Evolutionary conservation across 192 early-diverging fungal species (phyloP), one percentile per base, ranked within the genome.

Genomic region (Chytriomyces hyalinus): DNA sequence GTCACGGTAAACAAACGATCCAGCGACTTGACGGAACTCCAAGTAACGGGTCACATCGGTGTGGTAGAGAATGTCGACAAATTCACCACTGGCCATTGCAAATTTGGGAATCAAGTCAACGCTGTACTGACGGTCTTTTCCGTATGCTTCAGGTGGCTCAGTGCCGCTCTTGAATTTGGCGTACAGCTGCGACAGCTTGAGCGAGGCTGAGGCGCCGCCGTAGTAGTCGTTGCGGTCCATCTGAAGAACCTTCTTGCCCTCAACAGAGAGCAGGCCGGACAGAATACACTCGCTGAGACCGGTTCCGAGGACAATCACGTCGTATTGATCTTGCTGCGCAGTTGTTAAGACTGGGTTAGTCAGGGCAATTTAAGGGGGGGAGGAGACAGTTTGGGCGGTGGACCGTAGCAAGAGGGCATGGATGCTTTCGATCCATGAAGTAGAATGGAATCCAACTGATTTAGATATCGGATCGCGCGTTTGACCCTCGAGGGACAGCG

Each of bases 81-180:
- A 94, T 82, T 97, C 97, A 67, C 95, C 82, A 69, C 87, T 96
- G 75, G 95, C 96, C 97, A 99, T 98, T 87, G 97, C 94, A 85
- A 99, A 99, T 88, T 99, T 99, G 75, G 98, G 98, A 61, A 99
- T 97, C 78, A 98, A 86, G 84, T 99, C 98, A 65, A 99, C 91
- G 85, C 94, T 95, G 86, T 92, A 99, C 85, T 98, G 96, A 65
- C 96, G 79, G 79, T 90, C 89, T 36, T 81, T 81, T 93, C 92
- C 61, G 95, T 92, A 84, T 94, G 95, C 83, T 91, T 94, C 75
- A 72, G 78, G 76, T 5, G 78, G 75, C 9, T 17, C 24, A 46
- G 61, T 43, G 10, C 79, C 78, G 65, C 13, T 24, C 44, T 75
- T 77, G 78, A 79, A 79, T 22, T 79, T 79, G 15, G 57, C 11